Evolutionary conservation across 805 yeast species (phyloP), one percentile per base, ranked within the genome.

Genomic region (Kodamaea laetipori): DNA sequence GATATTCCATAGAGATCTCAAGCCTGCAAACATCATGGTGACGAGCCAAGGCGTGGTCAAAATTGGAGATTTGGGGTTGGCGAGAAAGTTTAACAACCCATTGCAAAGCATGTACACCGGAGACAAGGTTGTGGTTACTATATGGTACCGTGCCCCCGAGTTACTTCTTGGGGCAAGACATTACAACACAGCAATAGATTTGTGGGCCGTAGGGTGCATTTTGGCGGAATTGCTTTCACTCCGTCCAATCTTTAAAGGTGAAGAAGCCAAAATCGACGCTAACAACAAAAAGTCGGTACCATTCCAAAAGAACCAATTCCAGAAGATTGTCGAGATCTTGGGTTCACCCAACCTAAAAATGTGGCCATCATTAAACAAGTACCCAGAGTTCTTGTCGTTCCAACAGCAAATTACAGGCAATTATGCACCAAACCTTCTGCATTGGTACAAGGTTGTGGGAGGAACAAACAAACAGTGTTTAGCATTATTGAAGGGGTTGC

Each of bases 1-100:
- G 98, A 82, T 94, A 2, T 70, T 94, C 39, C 99, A 94, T 64
- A 75, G 99, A 49, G 99, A 94, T 65, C 74, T 94, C 50, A 94
- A 94, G 57, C 99, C 99, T 1, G 99, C 99, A 2, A 92, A 92
- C 65, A 92, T 94, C 51, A 94, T 92, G 98, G 96, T 92, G 0
- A 81, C 96, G 0, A 76, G 82, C 6, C 80, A 78, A 46, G 99
- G 99, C 0, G 80, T 82, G n/a, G 94, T 92, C 13, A 94, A 94
- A 63, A 90, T 92, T 48, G 99, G 98, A 16, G 99, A 92, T 67
- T 73, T 90, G 53, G 98, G 98, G 1, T 70, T 90, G 26, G 97
- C 97, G 0, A 74, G 98, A 46, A 80, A 86, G 55, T 90, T 90
- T 66, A 84, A 84, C 51, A 86, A 89, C 55, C 92, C 95, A 24